A percentile compares a stretch with the other conserved stretches of the same genome.
phyloP scores from a whole-genome alignment of 2,329 filamentous ascomycete genomes.

The Penicillium sp. region DNA sequence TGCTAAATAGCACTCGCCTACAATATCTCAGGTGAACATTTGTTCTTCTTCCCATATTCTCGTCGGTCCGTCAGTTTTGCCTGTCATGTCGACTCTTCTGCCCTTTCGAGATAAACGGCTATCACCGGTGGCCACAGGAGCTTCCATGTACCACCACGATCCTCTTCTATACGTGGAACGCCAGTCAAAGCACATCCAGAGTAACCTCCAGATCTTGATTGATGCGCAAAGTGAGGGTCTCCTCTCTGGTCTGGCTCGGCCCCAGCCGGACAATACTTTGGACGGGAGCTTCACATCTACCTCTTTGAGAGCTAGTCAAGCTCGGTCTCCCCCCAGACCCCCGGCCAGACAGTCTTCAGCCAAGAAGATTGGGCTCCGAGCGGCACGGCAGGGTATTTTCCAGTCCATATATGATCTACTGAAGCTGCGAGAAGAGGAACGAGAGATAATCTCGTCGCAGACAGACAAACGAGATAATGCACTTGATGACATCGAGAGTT shows the following conservation, averaged over 20 bases:
- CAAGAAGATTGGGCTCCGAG: constrained; percentile 50
- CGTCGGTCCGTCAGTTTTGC: neutral
- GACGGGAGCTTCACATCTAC: constrained; percentile 43
- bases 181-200: constrained; percentile 52
- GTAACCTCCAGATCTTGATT: constrained; percentile 55
- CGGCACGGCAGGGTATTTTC: constrained; percentile 54
- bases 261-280: constrained; percentile 43
- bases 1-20: neutral
- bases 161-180: constrained; percentile 50
- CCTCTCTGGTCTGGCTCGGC: constrained; percentile 44
- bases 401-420: constrained; percentile 55
- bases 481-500: constrained; percentile 49
- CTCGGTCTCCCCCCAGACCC: constrained; percentile 34
- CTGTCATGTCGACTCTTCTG: constrained; percentile 32
- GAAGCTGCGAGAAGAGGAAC: constrained; percentile 54
- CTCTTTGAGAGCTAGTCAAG: constrained; percentile 25
- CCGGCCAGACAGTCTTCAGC: constrained; percentile 37
- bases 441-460: constrained; percentile 47
- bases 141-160: constrained; percentile 33
- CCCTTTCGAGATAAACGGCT: constrained; percentile 24
- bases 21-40: neutral
- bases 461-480: constrained; percentile 44
- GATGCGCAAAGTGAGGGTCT: constrained; percentile 59
- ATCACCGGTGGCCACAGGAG: constrained; percentile 28
- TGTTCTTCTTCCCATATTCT: neutral